phyloP scores from a whole-genome alignment of 225 moss, liverwort and hornwort genomes.

The Neckera pumila region DNA sequence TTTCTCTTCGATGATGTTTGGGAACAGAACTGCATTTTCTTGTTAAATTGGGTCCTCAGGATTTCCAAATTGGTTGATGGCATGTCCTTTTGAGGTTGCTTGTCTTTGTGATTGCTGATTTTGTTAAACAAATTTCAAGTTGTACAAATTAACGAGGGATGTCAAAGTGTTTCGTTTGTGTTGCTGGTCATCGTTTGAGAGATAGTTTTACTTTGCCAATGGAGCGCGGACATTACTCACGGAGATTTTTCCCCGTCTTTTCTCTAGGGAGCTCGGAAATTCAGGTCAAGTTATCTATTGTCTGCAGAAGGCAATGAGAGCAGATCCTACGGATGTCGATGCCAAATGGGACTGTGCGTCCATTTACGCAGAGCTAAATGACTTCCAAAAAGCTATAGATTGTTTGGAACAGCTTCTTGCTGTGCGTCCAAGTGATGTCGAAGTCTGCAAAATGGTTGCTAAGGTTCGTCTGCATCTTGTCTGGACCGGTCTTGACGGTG shows the following conservation, averaged over 20 bases:
- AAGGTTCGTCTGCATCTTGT: slow-evolving; percentile 46
- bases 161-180: not conserved
- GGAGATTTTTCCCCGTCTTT: not conserved
- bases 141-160: not conserved
- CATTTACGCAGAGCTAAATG: slow-evolving; percentile 74
- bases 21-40: not conserved
- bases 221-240: not conserved
- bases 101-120: not conserved
- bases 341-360: slow-evolving; percentile 99
- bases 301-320: slow-evolving; percentile 87
- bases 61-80: not conserved
- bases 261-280: slow-evolving; percentile 82
- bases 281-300: slow-evolving; percentile 93
- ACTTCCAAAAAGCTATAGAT: slow-evolving; percentile 81
- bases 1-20: not conserved
- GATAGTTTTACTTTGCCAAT: not conserved
- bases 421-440: slow-evolving; percentile 76
- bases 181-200: not conserved
- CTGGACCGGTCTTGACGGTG: not conserved
- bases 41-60: not conserved
- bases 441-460: slow-evolving; percentile 98
- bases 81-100: not conserved
- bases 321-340: slow-evolving; percentile 92
- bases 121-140: not conserved
- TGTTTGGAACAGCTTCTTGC: slow-evolving; percentile 81